Conservation (phyloP, 2,329 filamentous ascomycete species). For the Sporothrix humicola region DNA sequence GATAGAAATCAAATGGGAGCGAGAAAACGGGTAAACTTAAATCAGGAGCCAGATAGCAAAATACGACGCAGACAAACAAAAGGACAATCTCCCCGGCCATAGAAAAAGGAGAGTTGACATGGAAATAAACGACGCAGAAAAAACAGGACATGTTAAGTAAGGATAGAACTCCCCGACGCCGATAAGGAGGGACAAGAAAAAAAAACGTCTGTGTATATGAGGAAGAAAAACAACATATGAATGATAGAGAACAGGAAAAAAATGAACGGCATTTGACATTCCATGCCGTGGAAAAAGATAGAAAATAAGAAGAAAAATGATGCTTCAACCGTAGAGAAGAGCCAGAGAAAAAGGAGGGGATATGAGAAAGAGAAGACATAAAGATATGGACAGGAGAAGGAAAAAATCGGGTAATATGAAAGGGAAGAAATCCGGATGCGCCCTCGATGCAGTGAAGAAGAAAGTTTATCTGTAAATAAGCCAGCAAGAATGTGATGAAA, state of each 20-base stretch:
- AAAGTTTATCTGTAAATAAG: slow-evolving; percentile 26
- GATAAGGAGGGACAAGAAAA: slow-evolving; percentile 22
- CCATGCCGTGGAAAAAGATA: background rate
- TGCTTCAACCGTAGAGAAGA: slow-evolving; percentile 21
- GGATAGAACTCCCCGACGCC: slow-evolving; percentile 23
- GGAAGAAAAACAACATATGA: background rate
- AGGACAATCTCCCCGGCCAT: too few relatives aligned
- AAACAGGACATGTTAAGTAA: too few relatives aligned
- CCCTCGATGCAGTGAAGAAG: slow-evolving; percentile 29
- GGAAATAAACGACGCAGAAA: background rate
- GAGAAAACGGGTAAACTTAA: background rate
- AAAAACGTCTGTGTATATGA: slow-evolving; percentile 8
- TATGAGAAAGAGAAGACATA: background rate
- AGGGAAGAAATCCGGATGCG: slow-evolving; percentile 32
- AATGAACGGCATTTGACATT: slow-evolving; percentile 19
- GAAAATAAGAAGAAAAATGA: background rate
- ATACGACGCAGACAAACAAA: too few relatives aligned
- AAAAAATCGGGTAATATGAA: slow-evolving; percentile 25
- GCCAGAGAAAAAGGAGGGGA: background rate
- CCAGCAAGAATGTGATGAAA: background rate
- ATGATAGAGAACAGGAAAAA: background rate
- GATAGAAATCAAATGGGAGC: background rate
- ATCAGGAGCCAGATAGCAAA: too few relatives aligned
- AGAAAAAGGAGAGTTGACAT: background rate
- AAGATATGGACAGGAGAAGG: background rate